Evolutionary conservation across 805 yeast species (phyloP).

Genomic region (Hagleromyces aurorensis): DNA sequence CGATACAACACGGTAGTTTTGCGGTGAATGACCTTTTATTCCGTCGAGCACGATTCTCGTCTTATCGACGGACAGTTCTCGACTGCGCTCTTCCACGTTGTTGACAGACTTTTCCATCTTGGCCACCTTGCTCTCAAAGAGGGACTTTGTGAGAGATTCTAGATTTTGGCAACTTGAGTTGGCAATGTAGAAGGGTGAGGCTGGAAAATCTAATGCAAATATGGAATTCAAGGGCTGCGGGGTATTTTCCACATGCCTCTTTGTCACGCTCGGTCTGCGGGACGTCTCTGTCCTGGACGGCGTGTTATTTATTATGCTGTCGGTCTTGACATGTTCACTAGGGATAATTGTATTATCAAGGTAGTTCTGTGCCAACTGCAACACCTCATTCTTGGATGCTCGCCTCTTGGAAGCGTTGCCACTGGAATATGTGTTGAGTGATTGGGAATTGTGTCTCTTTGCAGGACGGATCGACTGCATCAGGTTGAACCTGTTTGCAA

Average conservation of each 20-base stretch:
- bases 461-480: slow-evolving; percentile 1
- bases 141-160: slow-evolving; percentile 1
- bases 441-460: slow-evolving; percentile 22
- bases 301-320: slow-evolving; percentile 7
- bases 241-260: slow-evolving; percentile 4
- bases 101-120: not conserved
- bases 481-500: slow-evolving; percentile 1
- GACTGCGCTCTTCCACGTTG: not conserved
- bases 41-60: slow-evolving; percentile 1
- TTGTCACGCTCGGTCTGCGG: slow-evolving; percentile 6
- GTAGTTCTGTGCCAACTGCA: slow-evolving; percentile 3
- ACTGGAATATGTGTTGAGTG: slow-evolving; percentile 14
- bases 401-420: slow-evolving; percentile 18
- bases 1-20: slow-evolving; percentile 1
- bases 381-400: slow-evolving; percentile 10
- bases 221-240: slow-evolving; percentile 7
- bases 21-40: too few species aligned
- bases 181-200: slow-evolving; percentile 14
- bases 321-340: slow-evolving; percentile 3
- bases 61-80: not conserved
- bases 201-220: slow-evolving; percentile 7
- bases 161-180: slow-evolving; percentile 8
- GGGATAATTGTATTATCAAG: slow-evolving; percentile 3
- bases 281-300: slow-evolving; percentile 9
- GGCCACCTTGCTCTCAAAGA: slow-evolving; percentile 2